Base-by-base conservation (phyloP, 768 basidiomycete genomes). In the Tulasnella sp. region DNA sequence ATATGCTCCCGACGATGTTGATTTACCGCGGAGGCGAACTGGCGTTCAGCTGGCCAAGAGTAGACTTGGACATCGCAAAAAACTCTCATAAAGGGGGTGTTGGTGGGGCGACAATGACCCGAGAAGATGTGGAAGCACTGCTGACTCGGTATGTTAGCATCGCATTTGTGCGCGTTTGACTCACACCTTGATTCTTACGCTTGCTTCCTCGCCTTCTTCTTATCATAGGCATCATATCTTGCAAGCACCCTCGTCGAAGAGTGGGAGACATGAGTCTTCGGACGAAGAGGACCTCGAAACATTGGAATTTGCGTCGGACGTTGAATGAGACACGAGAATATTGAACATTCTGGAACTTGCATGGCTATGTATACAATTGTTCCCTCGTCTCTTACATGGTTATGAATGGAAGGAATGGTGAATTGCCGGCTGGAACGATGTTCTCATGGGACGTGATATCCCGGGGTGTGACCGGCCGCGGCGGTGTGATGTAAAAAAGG, bases 1-100 rank as follows among this genome's bases (percentile, higher is more conserved):
- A 64, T 27, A 45, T 64, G 43, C 51, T 64, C 5, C 63, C 63
- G 10, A 64, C 63, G 4, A 59, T 64, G 57, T 52, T 62, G 57
- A 57, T 64, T 15, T 64, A 64, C 43, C 62, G 58, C 2, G 63
- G 41, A 10, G 63, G 63, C 15, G 61, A 64, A 38, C 57, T 64
- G 25, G 58, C n/a, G 49, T 30, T 53, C 43, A 63, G n/a, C 21
- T 64, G 63, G 63, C 49, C 62, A 5, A 24, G 63, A 17, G 62
- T 64, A 8, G 63, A 64, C 42, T 55, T 38, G 41, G 63, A 64
- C 27, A 38, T 59, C 17, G 49, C 25, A 22, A 21, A 30, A 15
- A 31, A 24, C 19, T 38, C 29, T 21, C 38, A 41, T 27, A 55
- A 55, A 55, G 57, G 57, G n/a, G 57, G 57, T 30, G 57, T 44